These are phyloP conservation scores for Hanseniaspora gamundiae DNA, from an alignment of 1,139 yeast species.

Conservation along the genomic window DNA sequence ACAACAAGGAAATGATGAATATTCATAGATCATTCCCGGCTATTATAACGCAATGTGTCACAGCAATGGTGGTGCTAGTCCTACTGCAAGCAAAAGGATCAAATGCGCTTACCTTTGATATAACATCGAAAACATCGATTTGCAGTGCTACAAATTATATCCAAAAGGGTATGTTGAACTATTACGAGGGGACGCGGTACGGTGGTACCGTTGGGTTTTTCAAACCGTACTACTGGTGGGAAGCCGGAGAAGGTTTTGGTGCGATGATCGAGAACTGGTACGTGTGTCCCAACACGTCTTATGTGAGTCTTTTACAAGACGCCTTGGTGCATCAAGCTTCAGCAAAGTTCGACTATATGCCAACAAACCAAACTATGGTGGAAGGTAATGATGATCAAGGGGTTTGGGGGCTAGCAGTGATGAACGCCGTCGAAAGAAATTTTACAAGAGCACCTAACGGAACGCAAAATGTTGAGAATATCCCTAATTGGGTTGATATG, in stretches of 20 bases:
- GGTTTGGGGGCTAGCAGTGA: constrained; percentile 51
- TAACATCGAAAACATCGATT: constrained; percentile 26
- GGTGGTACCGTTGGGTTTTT: constrained; percentile 57
- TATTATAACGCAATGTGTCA: not conserved
- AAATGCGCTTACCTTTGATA: constrained; percentile 17
- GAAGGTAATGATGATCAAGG: constrained; percentile 70
- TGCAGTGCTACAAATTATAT: constrained; percentile 41
- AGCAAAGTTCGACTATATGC: constrained; percentile 39
- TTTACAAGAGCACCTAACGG: constrained; percentile 38
- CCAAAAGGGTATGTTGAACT: constrained; percentile 43
- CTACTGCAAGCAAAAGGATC: not conserved
- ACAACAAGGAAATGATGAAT: too few relatives aligned
- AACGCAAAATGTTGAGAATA: constrained; percentile 11
- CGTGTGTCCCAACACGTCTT: constrained; percentile 37
- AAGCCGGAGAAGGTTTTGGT: constrained; percentile 59
- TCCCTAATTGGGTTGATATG: constrained; percentile 41
- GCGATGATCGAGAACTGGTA: constrained; percentile 43
- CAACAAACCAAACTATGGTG: constrained; percentile 45
- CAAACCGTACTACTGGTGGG: constrained; percentile 62
- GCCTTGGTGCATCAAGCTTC: constrained; percentile 50
- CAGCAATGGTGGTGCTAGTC: not conserved
- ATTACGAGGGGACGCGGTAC: constrained; percentile 38
- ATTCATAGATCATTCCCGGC: too few relatives aligned
- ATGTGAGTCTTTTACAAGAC: constrained; percentile 29
- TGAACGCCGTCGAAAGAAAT: constrained; percentile 52